Evolutionary conservation across 805 yeast genomes (phyloP).

Genomic region (Torulaspora indica): DNA sequence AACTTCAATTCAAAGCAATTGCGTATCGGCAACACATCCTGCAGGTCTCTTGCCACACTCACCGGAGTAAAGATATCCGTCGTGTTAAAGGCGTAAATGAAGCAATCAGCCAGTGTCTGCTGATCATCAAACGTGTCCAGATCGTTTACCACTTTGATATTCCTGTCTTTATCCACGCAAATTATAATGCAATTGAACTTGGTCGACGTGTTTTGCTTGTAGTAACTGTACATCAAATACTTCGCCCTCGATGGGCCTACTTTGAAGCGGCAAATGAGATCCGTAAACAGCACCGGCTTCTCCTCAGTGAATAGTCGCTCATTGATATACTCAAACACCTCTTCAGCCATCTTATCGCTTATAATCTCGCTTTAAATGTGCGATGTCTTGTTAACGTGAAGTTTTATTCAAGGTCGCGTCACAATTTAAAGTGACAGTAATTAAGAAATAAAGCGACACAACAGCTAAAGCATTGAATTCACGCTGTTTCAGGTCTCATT

Average conservation of each 20-base stretch:
- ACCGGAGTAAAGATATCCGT: constrained; percentile 27
- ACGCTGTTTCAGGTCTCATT: neutral
- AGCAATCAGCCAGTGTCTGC: constrained; percentile 27
- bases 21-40: constrained; percentile 17
- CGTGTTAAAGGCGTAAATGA: constrained; percentile 35
- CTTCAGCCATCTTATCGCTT: constrained; percentile 3
- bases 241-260: constrained; percentile 30
- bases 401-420: constrained; percentile 1
- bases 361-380: neutral
- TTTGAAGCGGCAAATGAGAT: constrained; percentile 24
- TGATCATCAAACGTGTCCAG: constrained; percentile 15
- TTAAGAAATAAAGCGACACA: constrained; percentile 1
- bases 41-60: constrained; percentile 17
- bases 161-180: constrained; percentile 20
- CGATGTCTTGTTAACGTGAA: neutral
- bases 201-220: constrained; percentile 21
- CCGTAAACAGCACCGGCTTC: constrained; percentile 31
- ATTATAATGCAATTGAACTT: constrained; percentile 32
- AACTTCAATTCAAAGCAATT: constrained; percentile 19
- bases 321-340: constrained; percentile 19
- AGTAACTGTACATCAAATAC: constrained; percentile 29
- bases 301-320: constrained; percentile 26
- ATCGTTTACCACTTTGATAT: constrained; percentile 24
- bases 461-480: neutral
- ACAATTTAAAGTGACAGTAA: neutral